Evolutionary conservation across 2,329 filamentous ascomycete genomes (phyloP), one percentile per base, ranked within the genome.

Genomic region (Zymoseptoria ardabiliae): DNA sequence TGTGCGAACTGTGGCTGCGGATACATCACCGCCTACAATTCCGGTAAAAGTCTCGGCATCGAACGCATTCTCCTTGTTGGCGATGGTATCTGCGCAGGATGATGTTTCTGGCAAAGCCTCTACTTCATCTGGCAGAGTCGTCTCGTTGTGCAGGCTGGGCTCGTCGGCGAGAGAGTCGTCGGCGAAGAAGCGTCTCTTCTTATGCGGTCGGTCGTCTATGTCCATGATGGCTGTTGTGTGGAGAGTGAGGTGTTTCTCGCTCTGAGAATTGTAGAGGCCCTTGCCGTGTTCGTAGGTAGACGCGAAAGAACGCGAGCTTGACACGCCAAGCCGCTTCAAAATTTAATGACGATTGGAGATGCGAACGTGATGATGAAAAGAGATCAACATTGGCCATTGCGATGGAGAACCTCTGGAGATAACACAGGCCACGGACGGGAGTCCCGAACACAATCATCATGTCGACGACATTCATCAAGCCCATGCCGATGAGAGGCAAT

Each of bases 181-280:
- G 17, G 79, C 76, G 65, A 87, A 87, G 73, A 86, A 86, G 25
- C 84, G 81, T 61, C 82, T 78, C 72, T 85, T 85, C 73, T 87
- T 87, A 22, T 73, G 71, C 4, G 84, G 85, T 20, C 81, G 75
- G 51, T 82, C 77, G 54, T 83, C 77, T 52, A 79, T 69, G 61
- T 77, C 74, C 62, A 64, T 55, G 23, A 7, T 53, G 48, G 35
- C 35, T 13, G 13, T 17, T 6, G 11, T 45, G 35, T n/a, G 35
- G 17, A 45, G 35, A 13, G n/a, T 17, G 17, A 17, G 35, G 35
- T 45, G 35, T 45, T 45, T 45, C 35, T 45, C 35, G 17, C 35
- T 41, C 17, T 41, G 35, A 41, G 17, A 13, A 41, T 41, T 41
- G 35, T 4, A 41, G 35, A 41, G 35, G 5, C 17, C 11, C 35